These are phyloP conservation scores for Ustilago vetiveriae DNA, from an alignment of 1,284 basidiomycete species.

Conservation along the genomic window DNA sequence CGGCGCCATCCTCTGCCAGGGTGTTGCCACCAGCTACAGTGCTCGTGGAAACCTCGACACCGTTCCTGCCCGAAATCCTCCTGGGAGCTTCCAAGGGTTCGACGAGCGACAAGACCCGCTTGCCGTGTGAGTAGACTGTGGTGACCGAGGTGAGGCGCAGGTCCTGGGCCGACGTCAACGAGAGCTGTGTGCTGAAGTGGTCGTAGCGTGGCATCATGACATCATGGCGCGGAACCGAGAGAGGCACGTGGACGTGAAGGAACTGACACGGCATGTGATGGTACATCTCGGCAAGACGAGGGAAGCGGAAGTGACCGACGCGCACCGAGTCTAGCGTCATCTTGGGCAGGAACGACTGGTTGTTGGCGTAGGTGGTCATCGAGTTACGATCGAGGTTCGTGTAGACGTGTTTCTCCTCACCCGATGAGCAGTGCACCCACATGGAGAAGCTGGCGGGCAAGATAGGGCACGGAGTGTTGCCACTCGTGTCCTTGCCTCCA, in stretches of 20 bases:
- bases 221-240: slow-evolving; percentile 65
- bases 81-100: slow-evolving; percentile 63
- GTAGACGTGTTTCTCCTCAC: slow-evolving; percentile 64
- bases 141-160: slow-evolving; percentile 63
- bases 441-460: slow-evolving; percentile 65
- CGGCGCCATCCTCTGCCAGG: slow-evolving; percentile 3
- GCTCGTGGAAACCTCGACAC: slow-evolving; percentile 28
- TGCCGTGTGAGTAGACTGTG: slow-evolving; percentile 67
- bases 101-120: slow-evolving; percentile 63
- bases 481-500: slow-evolving; percentile 36
- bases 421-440: slow-evolving; percentile 60
- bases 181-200: slow-evolving; percentile 62
- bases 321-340: slow-evolving; percentile 54
- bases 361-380: slow-evolving; percentile 54
- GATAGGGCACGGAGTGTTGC: slow-evolving; percentile 51
- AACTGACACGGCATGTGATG: slow-evolving; percentile 68
- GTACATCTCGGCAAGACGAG: slow-evolving; percentile 65
- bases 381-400: slow-evolving; percentile 58
- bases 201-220: slow-evolving; percentile 57
- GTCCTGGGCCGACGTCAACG: slow-evolving; percentile 59
- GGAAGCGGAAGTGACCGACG: slow-evolving; percentile 62
- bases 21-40: slow-evolving; percentile 6
- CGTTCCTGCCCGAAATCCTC: slow-evolving; percentile 52
- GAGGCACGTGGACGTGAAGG: slow-evolving; percentile 67
- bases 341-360: slow-evolving; percentile 50